Base-by-base conservation (phyloP, 2,329 filamentous ascomycete genomes). In the Aspergillus transmontanensis region DNA sequence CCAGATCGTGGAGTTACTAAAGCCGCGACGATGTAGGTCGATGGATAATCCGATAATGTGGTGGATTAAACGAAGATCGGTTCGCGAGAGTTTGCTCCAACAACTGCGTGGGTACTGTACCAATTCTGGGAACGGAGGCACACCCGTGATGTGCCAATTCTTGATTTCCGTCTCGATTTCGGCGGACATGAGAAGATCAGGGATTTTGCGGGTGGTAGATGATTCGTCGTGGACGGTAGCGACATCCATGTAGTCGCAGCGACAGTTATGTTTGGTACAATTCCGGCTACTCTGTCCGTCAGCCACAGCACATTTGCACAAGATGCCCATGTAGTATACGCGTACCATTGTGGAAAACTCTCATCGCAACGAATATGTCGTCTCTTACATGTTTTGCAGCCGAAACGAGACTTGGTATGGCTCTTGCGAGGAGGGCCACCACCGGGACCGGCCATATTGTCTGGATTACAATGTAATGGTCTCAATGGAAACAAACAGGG, bases 351-450 rank as follows among this genome's bases (percentile, higher is more conserved):
- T 58, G 95, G 95, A 74, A 97, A 97, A 71, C 89, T 97, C 80
- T 99, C 95, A 76, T 99, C 95, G 81, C 95, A 99, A 73, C 95
- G 88, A 77, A 99, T 99, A 80, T 99, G 95, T 77, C 95, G 89
- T 78, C 91, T 90, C 82, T 99, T 99, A 87, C 95, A 99, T 66
- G 93, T 97, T 75, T 96, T 94, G 86, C 95, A 99, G 67, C 95
- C 95, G 83, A 97, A 98, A 76, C 95, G 90, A 73, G 94, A 98
- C 84, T 99, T 99, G 78, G 95, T 99, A 84, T 99, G 95, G 84
- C 94, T 97, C 78, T 87, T 87, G 73, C 88, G 84, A 77, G 94
- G 94, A 78, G 94, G 94, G 84, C 94, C 94, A 85, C 93, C 93
- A 81, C 94, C 94, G 76, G 93, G 92, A 81, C 93, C 93, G 83